These are phyloP conservation scores for Ophiocordyceps camponoti-rufipedis DNA, from an alignment of 2,329 filamentous ascomycete species.

Conservation along the genomic window DNA sequence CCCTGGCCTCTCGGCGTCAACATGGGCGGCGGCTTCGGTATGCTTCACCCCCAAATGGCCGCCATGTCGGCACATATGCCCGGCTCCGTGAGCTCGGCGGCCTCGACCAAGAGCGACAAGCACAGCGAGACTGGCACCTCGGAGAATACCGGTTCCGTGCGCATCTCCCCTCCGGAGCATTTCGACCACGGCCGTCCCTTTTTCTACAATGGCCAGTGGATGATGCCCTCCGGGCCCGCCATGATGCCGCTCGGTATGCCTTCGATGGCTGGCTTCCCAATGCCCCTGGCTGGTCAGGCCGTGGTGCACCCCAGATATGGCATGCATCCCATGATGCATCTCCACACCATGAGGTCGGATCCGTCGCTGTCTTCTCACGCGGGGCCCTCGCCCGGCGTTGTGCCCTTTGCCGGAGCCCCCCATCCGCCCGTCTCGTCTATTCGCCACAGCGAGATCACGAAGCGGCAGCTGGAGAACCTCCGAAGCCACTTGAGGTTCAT, in stretches of 20 bases:
- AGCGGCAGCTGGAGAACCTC: slow-evolving; percentile 34
- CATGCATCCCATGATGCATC: slow-evolving; percentile 8
- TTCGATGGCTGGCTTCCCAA: slow-evolving; percentile 9
- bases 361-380: slow-evolving; percentile 5
- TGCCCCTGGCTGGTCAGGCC: slow-evolving; percentile 8
- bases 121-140: slow-evolving; percentile 13
- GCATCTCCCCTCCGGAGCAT: slow-evolving; percentile 22
- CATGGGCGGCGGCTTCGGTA: slow-evolving; percentile 11
- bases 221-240: slow-evolving; percentile 14
- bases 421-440: slow-evolving; percentile 37
- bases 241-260: slow-evolving; percentile 12
- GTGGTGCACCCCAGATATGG: slow-evolving; percentile 6
- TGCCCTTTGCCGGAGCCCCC: slow-evolving; percentile 5
- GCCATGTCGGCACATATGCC: slow-evolving; percentile 6
- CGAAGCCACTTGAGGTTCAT: slow-evolving; percentile 33
- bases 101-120: slow-evolving; percentile 8
- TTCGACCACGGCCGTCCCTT: slow-evolving; percentile 27
- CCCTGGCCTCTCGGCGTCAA: slow-evolving; percentile 22
- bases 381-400: slow-evolving; percentile 4
- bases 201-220: slow-evolving; percentile 24
- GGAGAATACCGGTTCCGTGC: slow-evolving; percentile 14
- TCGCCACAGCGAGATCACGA: slow-evolving; percentile 40
- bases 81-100: slow-evolving; percentile 7
- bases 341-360: slow-evolving; percentile 4
- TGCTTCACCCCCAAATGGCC: slow-evolving; percentile 9